phyloP scores from a whole-genome alignment of 2,329 filamentous ascomycete genomes.

The Cladosporium sp. region DNA sequence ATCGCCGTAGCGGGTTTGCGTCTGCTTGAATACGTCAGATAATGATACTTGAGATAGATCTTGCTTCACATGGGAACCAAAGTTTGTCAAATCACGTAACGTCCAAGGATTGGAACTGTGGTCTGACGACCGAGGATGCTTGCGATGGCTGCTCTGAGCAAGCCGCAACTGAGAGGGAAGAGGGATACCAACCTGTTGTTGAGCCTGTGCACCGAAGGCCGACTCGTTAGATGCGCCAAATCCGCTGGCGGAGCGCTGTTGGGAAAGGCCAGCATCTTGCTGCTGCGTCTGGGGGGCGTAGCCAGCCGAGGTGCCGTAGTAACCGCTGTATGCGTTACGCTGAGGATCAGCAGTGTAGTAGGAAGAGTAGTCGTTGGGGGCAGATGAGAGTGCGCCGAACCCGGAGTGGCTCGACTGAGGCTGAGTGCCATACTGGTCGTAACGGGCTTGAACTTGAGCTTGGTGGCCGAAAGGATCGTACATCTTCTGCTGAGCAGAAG shows the following conservation, averaged over 20 bases:
- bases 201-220: slow-evolving; percentile 58
- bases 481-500: slow-evolving; percentile 66
- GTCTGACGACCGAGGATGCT: not conserved
- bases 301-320: slow-evolving; percentile 46
- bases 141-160: not conserved
- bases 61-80: not conserved
- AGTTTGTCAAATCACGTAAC: not conserved
- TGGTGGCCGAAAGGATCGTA: slow-evolving; percentile 86
- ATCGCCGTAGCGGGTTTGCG: slow-evolving; percentile 72
- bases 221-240: slow-evolving; percentile 64
- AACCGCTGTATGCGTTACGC: slow-evolving; percentile 69
- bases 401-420: slow-evolving; percentile 56
- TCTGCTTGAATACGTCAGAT: slow-evolving; percentile 20
- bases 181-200: slow-evolving; percentile 43
- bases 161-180: slow-evolving; percentile 6
- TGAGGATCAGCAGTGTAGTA: slow-evolving; percentile 79
- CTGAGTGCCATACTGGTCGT: slow-evolving; percentile 49
- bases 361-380: slow-evolving; percentile 72
- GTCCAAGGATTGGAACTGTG: not conserved
- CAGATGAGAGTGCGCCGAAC: slow-evolving; percentile 66
- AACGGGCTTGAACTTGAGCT: slow-evolving; percentile 42
- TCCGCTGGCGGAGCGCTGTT: slow-evolving; percentile 72
- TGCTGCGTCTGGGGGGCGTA: slow-evolving; percentile 60
- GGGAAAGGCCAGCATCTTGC: slow-evolving; percentile 67
- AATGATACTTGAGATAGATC: slow-evolving; percentile 14